A percentile compares a stretch with the other conserved stretches of the same genome.
phyloP scores from a whole-genome alignment of 306 rosid genomes.

The Pyrus bretschneideri region DNA sequence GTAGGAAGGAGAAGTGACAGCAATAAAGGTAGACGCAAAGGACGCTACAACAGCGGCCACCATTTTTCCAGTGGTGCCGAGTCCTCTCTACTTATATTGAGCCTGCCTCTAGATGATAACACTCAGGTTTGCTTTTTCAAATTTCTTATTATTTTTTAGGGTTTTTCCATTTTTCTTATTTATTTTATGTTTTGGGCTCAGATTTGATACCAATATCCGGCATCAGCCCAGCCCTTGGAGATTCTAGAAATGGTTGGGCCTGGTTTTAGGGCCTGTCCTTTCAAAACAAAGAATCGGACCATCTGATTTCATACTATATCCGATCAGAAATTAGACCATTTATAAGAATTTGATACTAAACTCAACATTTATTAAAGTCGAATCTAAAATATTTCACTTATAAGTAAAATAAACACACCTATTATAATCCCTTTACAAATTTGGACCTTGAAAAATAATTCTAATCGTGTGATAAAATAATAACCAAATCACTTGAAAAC shows the following conservation, averaged over 20 bases:
- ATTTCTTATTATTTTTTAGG: background rate
- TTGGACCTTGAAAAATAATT: too few relatives aligned
- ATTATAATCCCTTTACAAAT: too few relatives aligned
- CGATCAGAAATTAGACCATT: too few relatives aligned
- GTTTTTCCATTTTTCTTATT: background rate
- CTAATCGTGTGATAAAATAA: too few relatives aligned
- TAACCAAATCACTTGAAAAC: too few relatives aligned
- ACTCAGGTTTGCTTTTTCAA: background rate
- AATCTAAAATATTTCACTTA: too few relatives aligned
- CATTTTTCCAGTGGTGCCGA: constrained; percentile 31
- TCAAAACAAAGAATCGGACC: too few relatives aligned
- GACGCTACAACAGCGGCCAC: constrained; percentile 51
- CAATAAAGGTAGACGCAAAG: constrained; percentile 24
- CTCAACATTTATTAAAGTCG: too few relatives aligned
- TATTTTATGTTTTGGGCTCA: background rate
- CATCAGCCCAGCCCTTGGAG: background rate
- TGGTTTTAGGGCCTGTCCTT: background rate
- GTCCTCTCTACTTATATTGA: constrained; percentile 43
- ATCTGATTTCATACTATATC: too few relatives aligned
- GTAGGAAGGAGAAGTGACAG: constrained; percentile 26
- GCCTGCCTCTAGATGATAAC: constrained; percentile 3
- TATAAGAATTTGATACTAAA: too few relatives aligned
- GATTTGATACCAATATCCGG: background rate
- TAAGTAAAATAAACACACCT: too few relatives aligned
- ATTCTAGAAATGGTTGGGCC: background rate